Evolutionary conservation across 2,329 filamentous ascomycete genomes (phyloP), one percentile per base, ranked within the genome.

Genomic region (Macrophomina tecta): DNA sequence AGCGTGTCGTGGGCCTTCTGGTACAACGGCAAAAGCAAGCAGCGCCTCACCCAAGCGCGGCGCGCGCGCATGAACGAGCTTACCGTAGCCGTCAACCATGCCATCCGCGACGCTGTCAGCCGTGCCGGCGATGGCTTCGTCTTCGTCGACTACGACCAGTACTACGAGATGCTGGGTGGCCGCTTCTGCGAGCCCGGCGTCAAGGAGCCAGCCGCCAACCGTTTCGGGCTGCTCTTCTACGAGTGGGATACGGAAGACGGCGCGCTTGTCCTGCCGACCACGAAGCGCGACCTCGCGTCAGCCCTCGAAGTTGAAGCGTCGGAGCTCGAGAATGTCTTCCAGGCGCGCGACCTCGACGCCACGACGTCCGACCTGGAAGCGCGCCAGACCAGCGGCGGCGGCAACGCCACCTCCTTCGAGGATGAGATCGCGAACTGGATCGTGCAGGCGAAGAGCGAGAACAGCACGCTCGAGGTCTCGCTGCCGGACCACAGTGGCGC

Each of bases 191-290:
- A 76, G 52, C 46, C 61, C 2, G 73, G 72, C 42, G 68, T 75
- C 2, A 53, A 65, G 7, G 74, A 77, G 64, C 73, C 74, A 0
- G 70, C 69, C 18, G 73, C 74, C 1, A 75, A 75, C 49, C 72
- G 74, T 8, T 3, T 14, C 7, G 52, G 60, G 3, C 67, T 77
- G 3, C 66, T 65, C 7, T 77, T 77, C 58, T 77, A 74, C 56
- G 74, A 77, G 42, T 76, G 74, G 74, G 68, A 72, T 30, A 77
- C 74, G 1, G 68, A 73, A 1, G 74, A 77, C 51, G n/a, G 18
- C 1, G 72, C 70, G 0, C 74, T 75, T 38, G 72, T 75, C 32
- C 55, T 55, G 16, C 52, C 52, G 1, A 23, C 23, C 23, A 18
- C 36, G 9, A 55, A 55, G 32, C 52, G 52, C 8, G 48, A 51